phyloP scores from a whole-genome alignment of 2,329 filamentous ascomycete genomes.

The Mycosphaerella arachidis region DNA sequence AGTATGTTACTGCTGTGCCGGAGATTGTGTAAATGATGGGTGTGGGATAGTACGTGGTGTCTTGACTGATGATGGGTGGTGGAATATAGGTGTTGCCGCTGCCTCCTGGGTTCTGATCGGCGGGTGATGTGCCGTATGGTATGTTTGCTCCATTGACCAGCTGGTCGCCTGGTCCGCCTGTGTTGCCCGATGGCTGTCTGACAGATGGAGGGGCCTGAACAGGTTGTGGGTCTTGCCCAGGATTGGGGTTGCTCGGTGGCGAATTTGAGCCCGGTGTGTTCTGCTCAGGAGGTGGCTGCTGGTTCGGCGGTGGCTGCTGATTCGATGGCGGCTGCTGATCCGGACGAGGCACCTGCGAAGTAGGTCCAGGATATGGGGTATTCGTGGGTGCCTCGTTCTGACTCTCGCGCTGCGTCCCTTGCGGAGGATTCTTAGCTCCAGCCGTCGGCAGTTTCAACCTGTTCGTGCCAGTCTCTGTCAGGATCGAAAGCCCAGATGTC shows the following conservation, averaged over 20 bases:
- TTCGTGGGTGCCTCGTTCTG: background rate
- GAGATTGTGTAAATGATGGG: background rate
- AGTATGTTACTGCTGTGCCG: background rate
- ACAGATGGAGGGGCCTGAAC: background rate
- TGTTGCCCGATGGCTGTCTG: background rate
- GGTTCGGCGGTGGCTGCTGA: no score
- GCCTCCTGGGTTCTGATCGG: background rate
- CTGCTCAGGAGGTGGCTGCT: background rate
- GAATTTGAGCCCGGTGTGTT: background rate
- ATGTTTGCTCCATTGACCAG: background rate
- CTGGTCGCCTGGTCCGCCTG: background rate
- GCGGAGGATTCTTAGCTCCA: background rate
- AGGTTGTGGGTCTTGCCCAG: background rate
- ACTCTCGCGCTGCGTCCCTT: background rate
- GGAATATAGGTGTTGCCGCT: background rate
- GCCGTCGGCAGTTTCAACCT: background rate
- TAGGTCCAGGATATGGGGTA: background rate
- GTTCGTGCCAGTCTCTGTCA: background rate
- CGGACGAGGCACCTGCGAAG: background rate
- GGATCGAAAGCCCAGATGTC: background rate
- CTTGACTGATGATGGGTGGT: background rate
- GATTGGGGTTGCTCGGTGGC: background rate
- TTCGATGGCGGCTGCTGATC: no score
- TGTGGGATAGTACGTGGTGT: background rate
- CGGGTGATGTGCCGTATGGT: background rate